Evolutionary conservation across 2,329 filamentous ascomycete species (phyloP), one percentile per base, ranked within the genome.

Genomic region (Cordyceps fumosorosea): DNA sequence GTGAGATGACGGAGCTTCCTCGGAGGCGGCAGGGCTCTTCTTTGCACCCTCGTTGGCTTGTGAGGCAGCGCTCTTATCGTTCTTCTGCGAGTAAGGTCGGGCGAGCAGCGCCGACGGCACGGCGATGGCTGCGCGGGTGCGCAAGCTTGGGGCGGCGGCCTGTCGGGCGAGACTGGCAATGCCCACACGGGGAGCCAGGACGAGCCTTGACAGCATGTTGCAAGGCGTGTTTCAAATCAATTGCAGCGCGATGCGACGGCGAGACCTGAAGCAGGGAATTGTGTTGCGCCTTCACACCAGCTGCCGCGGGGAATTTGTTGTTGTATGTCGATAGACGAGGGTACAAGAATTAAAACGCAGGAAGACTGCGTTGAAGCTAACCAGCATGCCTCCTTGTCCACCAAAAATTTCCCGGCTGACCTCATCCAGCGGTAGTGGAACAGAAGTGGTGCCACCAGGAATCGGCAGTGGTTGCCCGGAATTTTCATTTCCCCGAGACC

Each of bases 121-220:
- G 52, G 57, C 63, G 51, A 57, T 14, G 32, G 44, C 51, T 3
- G 59, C 34, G 34, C 59, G 52, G 52, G 22, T 29, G 59, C 52
- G 52, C 45, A 62, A 5, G 52, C 59, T 50, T 20, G 59, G 52
- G 3, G 64, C 62, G 47, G 61, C 64, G 63, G 65, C 62, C 44
- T 66, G 62, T 55, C 66, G 64, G 64, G 64, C 65, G 53, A 67
- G 57, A 32, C 63, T 64, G 55, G 65, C 65, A 62, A 63, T 51
- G 56, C 57, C 57, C 52, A 50, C 57, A 51, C 62, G 62, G 53
- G 62, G 62, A 20, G 53, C 56, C 57, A 63, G 57, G 57, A 58
- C 62, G 44, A 63, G 62, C 59, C 66, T 63, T 51, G 66, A 68
- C 62, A 68, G 60, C 67, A 68, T 68, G 59, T 50, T 65, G 48